phyloP scores from a whole-genome alignment of 139 green algal genomes.

The Astrephomene gubernaculifera region DNA sequence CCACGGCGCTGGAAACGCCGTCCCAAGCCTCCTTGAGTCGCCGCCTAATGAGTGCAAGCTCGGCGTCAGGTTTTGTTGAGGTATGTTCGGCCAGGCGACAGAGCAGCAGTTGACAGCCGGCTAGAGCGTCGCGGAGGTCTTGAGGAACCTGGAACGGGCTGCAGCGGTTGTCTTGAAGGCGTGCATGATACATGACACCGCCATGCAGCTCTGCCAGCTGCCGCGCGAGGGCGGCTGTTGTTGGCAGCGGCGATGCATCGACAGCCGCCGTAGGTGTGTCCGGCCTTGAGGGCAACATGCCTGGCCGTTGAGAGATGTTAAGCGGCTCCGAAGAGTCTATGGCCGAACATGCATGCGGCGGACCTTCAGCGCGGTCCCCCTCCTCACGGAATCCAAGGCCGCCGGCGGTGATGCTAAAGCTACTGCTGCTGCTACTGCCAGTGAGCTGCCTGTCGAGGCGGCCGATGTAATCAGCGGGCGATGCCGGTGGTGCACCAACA shows the following conservation, averaged over 20 bases:
- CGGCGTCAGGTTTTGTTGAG: background rate
- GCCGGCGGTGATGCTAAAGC: background rate
- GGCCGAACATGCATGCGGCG: too few species aligned
- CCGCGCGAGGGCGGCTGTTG: background rate
- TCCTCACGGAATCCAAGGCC: background rate
- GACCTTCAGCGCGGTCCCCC: too few species aligned
- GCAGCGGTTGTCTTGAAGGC: too few species aligned
- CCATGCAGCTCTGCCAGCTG: conserved; percentile 5
- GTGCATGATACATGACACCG: background rate
- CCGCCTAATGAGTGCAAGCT: background rate
- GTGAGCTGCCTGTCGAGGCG: background rate
- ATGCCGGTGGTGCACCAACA: background rate
- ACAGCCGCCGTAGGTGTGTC: background rate
- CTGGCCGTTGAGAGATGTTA: too few species aligned
- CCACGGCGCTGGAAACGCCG: background rate
- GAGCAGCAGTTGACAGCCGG: background rate
- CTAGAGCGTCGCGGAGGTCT: background rate
- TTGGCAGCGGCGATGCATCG: background rate
- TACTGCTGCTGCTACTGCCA: background rate
- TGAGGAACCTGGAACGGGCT: background rate
- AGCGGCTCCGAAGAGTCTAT: too few species aligned
- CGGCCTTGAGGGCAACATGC: too few species aligned
- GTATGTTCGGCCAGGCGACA: background rate
- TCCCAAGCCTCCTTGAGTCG: background rate
- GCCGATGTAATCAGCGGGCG: background rate